A percentile compares a stretch with the other conserved stretches of the same genome.
These are phyloP conservation scores for Boechera retrofracta DNA, from an alignment of 345 rosid genomes.

Conservation along the genomic window DNA sequence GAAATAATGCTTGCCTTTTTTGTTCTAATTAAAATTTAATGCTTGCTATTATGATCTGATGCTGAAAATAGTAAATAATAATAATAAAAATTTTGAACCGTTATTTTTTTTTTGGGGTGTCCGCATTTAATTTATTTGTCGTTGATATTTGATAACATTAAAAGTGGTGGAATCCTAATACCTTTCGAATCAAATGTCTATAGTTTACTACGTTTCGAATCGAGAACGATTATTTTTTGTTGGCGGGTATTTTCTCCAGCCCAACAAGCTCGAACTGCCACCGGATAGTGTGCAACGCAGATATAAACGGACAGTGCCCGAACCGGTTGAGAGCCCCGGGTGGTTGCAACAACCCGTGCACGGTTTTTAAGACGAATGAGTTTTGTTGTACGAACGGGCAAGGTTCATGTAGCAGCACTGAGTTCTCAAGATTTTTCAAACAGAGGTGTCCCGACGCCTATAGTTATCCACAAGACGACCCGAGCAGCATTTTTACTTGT, in stretches of 20 bases:
- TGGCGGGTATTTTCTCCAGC: slow-evolving; percentile 19
- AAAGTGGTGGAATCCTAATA: too few species aligned
- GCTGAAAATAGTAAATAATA: too few species aligned
- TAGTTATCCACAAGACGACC: slow-evolving; percentile 54
- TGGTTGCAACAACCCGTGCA: slow-evolving; percentile 56
- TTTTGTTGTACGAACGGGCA: slow-evolving; percentile 55
- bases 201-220: neutral
- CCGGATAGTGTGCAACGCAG: slow-evolving; percentile 52
- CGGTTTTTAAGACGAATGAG: slow-evolving; percentile 50
- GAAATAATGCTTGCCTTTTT: too few species aligned
- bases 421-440: slow-evolving; percentile 49
- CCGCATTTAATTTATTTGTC: too few species aligned
- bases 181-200: too few species aligned
- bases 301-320: slow-evolving; percentile 67
- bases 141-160: too few species aligned
- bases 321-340: slow-evolving; percentile 41
- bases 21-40: too few species aligned
- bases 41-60: too few species aligned
- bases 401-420: slow-evolving; percentile 38
- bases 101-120: too few species aligned
- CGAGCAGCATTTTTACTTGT: slow-evolving; percentile 51
- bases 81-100: too few species aligned
- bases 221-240: neutral
- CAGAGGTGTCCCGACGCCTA: slow-evolving; percentile 47
- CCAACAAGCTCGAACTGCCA: slow-evolving; percentile 50